These are phyloP conservation scores for Colletotrichum sublineola DNA, from an alignment of 2,329 filamentous ascomycete genomes.

Conservation along the genomic window DNA sequence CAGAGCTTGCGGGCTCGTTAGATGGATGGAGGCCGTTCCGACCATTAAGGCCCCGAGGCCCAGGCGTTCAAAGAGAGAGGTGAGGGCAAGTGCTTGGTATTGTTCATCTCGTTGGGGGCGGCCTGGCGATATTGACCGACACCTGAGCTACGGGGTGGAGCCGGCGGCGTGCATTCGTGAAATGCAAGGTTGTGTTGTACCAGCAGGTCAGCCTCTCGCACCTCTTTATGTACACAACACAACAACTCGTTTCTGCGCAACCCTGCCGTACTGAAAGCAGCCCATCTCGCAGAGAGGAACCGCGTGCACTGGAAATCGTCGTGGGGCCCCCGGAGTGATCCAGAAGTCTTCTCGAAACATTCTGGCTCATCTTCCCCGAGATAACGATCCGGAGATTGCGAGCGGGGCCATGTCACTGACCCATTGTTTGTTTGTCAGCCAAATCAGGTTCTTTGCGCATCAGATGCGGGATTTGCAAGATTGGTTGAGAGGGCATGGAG, in stretches of 20 bases:
- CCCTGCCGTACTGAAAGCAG: not conserved
- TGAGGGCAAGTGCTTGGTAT: not conserved
- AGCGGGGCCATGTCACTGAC: constrained; percentile 21
- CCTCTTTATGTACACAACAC: not conserved
- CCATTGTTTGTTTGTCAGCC: constrained; percentile 16
- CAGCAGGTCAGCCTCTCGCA: no score
- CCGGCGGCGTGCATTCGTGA: not conserved
- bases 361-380: constrained; percentile 27
- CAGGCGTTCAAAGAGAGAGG: not conserved
- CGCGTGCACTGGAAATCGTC: not conserved
- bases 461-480: not conserved
- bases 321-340: constrained; percentile 1
- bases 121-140: not conserved
- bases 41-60: not conserved
- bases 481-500: not conserved
- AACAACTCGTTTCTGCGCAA: not conserved
- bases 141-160: not conserved
- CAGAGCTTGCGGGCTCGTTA: constrained; percentile 41
- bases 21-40: constrained; percentile 16
- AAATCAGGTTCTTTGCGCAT: not conserved
- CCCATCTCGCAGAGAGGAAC: constrained; percentile 8
- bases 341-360: constrained; percentile 37
- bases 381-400: constrained; percentile 34
- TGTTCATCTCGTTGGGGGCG: not conserved
- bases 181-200: not conserved